These are phyloP conservation scores for Apodospora peruviana DNA, from an alignment of 495 filamentous ascomycete species.

Conservation along the genomic window DNA sequence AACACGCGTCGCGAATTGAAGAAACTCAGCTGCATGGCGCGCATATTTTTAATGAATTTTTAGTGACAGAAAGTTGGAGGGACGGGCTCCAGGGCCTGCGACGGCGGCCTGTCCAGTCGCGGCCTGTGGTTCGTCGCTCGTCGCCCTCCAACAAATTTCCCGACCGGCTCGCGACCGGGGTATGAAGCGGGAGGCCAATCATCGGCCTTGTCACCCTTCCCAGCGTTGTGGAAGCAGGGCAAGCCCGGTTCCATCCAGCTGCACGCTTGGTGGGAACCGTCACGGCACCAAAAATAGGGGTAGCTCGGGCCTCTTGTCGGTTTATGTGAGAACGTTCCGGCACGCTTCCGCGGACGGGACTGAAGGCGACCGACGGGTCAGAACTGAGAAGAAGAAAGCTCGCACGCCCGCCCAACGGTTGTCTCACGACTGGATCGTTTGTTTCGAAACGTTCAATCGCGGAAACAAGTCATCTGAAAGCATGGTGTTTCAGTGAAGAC, in stretches of 20 bases:
- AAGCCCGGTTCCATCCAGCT: too few relatives aligned
- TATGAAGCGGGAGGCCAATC: slow-evolving; percentile 13
- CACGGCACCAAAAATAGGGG: slow-evolving; percentile 9
- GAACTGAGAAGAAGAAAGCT: too few relatives aligned
- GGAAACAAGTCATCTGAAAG: too few relatives aligned
- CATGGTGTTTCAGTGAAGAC: too few relatives aligned
- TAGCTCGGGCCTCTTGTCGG: neutral
- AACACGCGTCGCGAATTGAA: neutral
- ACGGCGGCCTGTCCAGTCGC: neutral
- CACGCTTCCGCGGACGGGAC: too few relatives aligned
- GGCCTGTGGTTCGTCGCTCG: neutral
- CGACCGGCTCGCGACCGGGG: slow-evolving; percentile 1
- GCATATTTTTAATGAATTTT: neutral
- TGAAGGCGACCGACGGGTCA: too few relatives aligned
- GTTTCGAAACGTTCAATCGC: too few relatives aligned
- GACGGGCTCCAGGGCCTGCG: neutral
- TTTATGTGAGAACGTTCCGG: too few relatives aligned
- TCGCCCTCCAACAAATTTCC: slow-evolving; percentile 9
- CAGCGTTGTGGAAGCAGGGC: slow-evolving; percentile 16
- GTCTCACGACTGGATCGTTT: too few relatives aligned
- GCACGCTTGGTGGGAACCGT: slow-evolving; percentile 1
- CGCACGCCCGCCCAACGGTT: too few relatives aligned
- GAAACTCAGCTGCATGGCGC: neutral
- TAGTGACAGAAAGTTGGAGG: too few relatives aligned
- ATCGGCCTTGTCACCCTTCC: slow-evolving; percentile 14